A percentile compares a stretch with the other conserved stretches of the same genome.
Evolutionary conservation across 805 yeast genomes (phyloP).

Genomic region (Cyberlindnera nakhonratchasimensis): DNA sequence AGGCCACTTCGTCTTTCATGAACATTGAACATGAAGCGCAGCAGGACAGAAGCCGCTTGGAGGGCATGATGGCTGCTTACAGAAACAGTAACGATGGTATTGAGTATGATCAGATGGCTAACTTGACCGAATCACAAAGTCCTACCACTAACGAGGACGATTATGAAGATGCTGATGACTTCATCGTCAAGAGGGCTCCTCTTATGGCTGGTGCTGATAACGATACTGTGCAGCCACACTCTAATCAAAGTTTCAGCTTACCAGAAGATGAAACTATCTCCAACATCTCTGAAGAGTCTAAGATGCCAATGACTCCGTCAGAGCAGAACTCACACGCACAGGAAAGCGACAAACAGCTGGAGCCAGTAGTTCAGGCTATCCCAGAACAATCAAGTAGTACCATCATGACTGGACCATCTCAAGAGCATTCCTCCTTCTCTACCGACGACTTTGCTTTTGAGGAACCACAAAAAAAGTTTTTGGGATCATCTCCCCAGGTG

Average conservation of each 20-base stretch:
- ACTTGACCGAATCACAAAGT: background rate
- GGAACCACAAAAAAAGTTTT: slow-evolving; percentile 5
- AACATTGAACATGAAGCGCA: slow-evolving; percentile 12
- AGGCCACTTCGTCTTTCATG: slow-evolving; percentile 3
- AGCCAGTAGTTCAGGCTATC: too few species aligned
- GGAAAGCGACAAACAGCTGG: too few species aligned
- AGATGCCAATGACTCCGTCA: background rate
- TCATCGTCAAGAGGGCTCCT: slow-evolving; percentile 15
- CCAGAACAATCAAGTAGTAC: background rate
- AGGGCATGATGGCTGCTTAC: slow-evolving; percentile 14
- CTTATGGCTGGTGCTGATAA: too few species aligned
- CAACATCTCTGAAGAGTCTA: background rate
- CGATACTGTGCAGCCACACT: too few species aligned
- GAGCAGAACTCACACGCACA: too few species aligned
- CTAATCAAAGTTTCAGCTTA: slow-evolving; percentile 1
- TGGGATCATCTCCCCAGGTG: background rate
- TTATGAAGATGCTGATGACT: slow-evolving; percentile 24
- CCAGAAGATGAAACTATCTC: background rate
- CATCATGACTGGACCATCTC: too few species aligned
- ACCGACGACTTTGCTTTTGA: slow-evolving; percentile 7
- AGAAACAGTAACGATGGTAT: slow-evolving; percentile 2
- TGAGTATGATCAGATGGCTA: background rate
- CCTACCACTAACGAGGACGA: slow-evolving; percentile 12
- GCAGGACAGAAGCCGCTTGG: slow-evolving; percentile 17
- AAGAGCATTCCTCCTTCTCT: too few species aligned